These are phyloP conservation scores for Oryza meyeriana DNA, from an alignment of 176 grass and related monocot genomes.

Conservation along the genomic window DNA sequence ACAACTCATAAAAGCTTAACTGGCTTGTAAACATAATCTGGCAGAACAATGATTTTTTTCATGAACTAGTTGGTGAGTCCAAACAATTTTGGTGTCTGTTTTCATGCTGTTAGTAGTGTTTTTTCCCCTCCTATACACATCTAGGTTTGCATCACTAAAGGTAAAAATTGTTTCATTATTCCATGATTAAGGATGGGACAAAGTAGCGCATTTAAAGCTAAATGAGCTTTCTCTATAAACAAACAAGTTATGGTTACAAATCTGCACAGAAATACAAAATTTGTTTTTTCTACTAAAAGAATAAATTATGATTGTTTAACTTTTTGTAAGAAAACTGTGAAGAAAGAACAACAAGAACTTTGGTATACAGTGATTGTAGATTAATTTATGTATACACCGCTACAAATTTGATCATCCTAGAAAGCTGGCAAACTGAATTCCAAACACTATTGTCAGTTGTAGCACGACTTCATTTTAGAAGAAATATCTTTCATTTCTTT, in stretches of 20 bases:
- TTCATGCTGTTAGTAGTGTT: neutral
- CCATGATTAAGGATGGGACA: neutral
- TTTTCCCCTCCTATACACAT: neutral
- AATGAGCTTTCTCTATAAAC: neutral
- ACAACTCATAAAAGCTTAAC: conserved; percentile 1
- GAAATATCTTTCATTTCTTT: neutral
- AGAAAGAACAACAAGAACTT: neutral
- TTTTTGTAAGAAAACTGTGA: neutral
- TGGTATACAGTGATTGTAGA: neutral
- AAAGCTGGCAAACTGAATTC: neutral
- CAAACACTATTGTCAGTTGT: neutral
- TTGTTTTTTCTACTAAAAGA: no score
- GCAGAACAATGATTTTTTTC: neutral
- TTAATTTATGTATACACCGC: neutral
- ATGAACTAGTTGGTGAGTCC: neutral
- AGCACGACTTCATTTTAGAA: neutral
- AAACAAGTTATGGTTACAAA: neutral
- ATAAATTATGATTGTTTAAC: neutral
- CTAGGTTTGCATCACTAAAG: neutral
- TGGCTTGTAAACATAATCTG: neutral
- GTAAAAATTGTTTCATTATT: neutral
- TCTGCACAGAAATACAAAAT: neutral
- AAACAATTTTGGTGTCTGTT: neutral
- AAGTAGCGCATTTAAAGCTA: neutral
- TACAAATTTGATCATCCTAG: neutral